Evolutionary conservation across 1,284 basidiomycete genomes (phyloP).

Genomic region (Pascua sp.): DNA sequence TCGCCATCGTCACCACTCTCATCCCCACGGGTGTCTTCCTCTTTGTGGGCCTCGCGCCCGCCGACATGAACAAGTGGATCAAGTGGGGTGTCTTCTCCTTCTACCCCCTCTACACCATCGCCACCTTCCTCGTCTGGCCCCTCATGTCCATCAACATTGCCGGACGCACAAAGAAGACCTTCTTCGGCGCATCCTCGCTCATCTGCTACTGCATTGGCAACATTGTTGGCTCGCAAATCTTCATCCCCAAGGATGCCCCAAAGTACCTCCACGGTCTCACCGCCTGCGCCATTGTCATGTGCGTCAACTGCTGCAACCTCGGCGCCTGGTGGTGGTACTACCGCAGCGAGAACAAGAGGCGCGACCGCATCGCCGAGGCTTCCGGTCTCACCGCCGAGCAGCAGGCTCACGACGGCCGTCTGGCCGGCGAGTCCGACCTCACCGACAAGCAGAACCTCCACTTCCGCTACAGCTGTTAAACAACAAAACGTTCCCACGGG

Average conservation of each 20-base stretch:
- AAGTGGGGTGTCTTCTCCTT: constrained; percentile 27
- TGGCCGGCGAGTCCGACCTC: constrained; percentile 29
- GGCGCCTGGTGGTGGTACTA: constrained; percentile 28
- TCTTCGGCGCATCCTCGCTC: constrained; percentile 14
- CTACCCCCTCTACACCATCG: constrained; percentile 15
- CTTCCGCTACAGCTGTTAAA: constrained; percentile 9
- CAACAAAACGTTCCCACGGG: no score
- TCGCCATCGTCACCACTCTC: constrained; percentile 18
- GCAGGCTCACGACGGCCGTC: constrained; percentile 19
- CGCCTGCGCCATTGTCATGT: constrained; percentile 23
- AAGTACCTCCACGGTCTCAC: constrained; percentile 21
- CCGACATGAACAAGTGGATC: constrained; percentile 19
- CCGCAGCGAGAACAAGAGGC: constrained; percentile 18
- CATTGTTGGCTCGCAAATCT: constrained; percentile 27
- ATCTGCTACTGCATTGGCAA: constrained; percentile 33
- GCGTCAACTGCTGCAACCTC: constrained; percentile 16
- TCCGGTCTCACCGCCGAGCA: constrained; percentile 24
- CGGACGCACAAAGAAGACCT: constrained; percentile 35
- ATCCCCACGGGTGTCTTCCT: constrained; percentile 22
- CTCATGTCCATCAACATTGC: constrained; percentile 32
- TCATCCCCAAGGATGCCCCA: constrained; percentile 25
- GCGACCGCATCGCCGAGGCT: constrained; percentile 20
- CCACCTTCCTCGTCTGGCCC: constrained; percentile 32
- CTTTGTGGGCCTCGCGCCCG: constrained; percentile 22
- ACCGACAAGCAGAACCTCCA: constrained; percentile 21